phyloP scores from a whole-genome alignment of 1,284 basidiomycete genomes.

The Gomphus bonarii region DNA sequence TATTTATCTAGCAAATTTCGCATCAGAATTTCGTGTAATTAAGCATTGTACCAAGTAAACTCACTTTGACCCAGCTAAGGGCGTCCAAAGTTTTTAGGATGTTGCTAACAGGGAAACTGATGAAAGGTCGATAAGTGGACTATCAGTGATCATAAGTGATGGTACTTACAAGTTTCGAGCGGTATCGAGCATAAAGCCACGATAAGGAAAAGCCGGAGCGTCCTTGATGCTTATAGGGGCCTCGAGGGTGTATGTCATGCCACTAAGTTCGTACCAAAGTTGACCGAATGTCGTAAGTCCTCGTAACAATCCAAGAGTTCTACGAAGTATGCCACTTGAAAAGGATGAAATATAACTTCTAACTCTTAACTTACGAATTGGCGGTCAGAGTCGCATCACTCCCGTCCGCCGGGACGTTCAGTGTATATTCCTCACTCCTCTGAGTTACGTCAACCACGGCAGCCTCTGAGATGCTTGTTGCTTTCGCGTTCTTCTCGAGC shows the following conservation, averaged over 20 bases:
- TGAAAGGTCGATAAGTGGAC: not conserved
- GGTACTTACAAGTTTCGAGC: slow-evolving; percentile 28
- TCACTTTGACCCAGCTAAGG: slow-evolving; percentile 36
- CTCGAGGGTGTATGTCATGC: slow-evolving; percentile 15
- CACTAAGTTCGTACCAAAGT: slow-evolving; percentile 17
- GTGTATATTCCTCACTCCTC: slow-evolving; percentile 57
- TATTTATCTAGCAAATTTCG: slow-evolving; percentile 16
- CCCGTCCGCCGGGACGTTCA: slow-evolving; percentile 54
- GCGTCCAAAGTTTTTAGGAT: slow-evolving; percentile 28
- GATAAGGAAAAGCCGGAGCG: slow-evolving; percentile 18
- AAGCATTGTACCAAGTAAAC: slow-evolving; percentile 14
- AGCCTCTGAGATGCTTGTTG: slow-evolving; percentile 34
- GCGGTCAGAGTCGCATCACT: slow-evolving; percentile 50
- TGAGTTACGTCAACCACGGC: slow-evolving; percentile 40
- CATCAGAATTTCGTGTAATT: not conserved
- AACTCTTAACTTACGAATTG: slow-evolving; percentile 29
- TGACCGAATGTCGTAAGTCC: slow-evolving; percentile 37
- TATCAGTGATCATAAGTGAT: slow-evolving; percentile 10
- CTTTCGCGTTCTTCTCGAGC: slow-evolving; percentile 25
- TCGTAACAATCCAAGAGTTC: slow-evolving; percentile 31
- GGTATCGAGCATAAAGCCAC: slow-evolving; percentile 38
- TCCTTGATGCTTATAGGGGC: slow-evolving; percentile 17
- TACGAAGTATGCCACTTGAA: slow-evolving; percentile 7
- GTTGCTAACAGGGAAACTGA: slow-evolving; percentile 17
- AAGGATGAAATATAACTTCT: not conserved